Percentiles rank a stretch among this genome's conserved stretches.
phyloP scores from a whole-genome alignment of 2,329 filamentous ascomycete genomes.

The Diaporthe sp. region DNA sequence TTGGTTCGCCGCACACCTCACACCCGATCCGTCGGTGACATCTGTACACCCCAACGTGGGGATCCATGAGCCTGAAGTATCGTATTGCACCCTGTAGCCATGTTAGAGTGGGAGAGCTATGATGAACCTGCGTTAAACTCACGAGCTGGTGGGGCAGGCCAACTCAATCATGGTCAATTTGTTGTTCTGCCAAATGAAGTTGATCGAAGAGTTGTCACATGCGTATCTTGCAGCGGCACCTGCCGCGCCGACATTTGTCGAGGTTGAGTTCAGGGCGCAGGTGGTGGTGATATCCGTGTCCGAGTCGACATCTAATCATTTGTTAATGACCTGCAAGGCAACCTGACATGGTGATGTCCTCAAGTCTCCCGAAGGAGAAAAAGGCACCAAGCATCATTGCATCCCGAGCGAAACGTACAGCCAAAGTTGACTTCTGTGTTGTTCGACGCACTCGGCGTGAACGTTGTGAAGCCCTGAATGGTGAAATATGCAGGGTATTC shows the following conservation, averaged over 20 bases:
- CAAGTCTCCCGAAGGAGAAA: background rate
- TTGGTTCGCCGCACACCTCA: slow-evolving; percentile 35
- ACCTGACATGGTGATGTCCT: background rate
- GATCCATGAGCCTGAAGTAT: slow-evolving; percentile 37
- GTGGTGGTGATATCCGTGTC: slow-evolving; percentile 56
- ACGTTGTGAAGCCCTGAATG: slow-evolving; percentile 54
- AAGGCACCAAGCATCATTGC: background rate
- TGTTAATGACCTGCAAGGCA: background rate
- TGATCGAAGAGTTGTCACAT: slow-evolving; percentile 57
- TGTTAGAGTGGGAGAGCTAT: slow-evolving; percentile 10
- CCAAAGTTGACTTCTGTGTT: slow-evolving; percentile 56
- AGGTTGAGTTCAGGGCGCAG: slow-evolving; percentile 61
- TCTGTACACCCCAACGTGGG: slow-evolving; percentile 32
- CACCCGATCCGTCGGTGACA: slow-evolving; percentile 16
- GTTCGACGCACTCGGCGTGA: slow-evolving; percentile 50
- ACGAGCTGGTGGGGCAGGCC: slow-evolving; percentile 52
- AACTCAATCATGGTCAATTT: slow-evolving; percentile 61
- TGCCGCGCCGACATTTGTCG: slow-evolving; percentile 51
- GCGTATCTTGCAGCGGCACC: slow-evolving; percentile 55
- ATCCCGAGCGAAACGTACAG: slow-evolving; percentile 46
- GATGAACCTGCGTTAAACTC: background rate
- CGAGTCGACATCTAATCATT: slow-evolving; percentile 48
- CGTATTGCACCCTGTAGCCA: slow-evolving; percentile 23
- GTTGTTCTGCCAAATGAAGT: slow-evolving; percentile 59
- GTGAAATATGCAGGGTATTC: slow-evolving; percentile 56